Evolutionary conservation across 139 green algal genomes (phyloP).

Genomic region (Volvox reticuliferus): DNA sequence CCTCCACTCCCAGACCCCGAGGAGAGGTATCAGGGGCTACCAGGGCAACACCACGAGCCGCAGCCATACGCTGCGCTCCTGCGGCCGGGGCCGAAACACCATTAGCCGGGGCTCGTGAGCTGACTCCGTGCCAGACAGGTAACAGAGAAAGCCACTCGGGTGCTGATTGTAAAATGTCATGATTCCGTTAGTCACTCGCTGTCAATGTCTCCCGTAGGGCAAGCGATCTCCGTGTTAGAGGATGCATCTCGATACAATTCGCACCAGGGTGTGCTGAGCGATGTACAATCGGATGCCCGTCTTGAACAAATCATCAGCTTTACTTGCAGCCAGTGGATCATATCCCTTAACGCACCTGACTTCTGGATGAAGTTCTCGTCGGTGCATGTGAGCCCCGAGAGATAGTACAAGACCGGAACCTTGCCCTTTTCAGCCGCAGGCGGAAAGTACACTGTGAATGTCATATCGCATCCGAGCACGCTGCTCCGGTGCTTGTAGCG

Average conservation of each 20-base stretch:
- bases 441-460: slow-evolving; percentile 79
- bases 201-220: too few relatives aligned
- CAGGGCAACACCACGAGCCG: slow-evolving; percentile 83
- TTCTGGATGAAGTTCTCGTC: slow-evolving; percentile 96
- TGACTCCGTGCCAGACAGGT: too few relatives aligned
- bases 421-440: slow-evolving; percentile 48
- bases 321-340: too few relatives aligned
- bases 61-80: slow-evolving; percentile 77
- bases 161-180: too few relatives aligned
- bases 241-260: too few relatives aligned
- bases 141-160: too few relatives aligned
- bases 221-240: too few relatives aligned
- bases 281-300: too few relatives aligned
- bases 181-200: too few relatives aligned
- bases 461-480: slow-evolving; percentile 83
- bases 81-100: neutral
- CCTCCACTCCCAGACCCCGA: slow-evolving; percentile 85
- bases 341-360: slow-evolving; percentile 42
- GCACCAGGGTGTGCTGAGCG: too few relatives aligned
- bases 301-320: too few relatives aligned
- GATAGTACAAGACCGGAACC: slow-evolving; percentile 88
- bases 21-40: slow-evolving; percentile 93
- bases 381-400: slow-evolving; percentile 95
- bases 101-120: too few relatives aligned
- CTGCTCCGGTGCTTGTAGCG: slow-evolving; percentile 79